Conservation (phyloP, 202 grass and related monocot species). For the Digitaria exilis region DNA sequence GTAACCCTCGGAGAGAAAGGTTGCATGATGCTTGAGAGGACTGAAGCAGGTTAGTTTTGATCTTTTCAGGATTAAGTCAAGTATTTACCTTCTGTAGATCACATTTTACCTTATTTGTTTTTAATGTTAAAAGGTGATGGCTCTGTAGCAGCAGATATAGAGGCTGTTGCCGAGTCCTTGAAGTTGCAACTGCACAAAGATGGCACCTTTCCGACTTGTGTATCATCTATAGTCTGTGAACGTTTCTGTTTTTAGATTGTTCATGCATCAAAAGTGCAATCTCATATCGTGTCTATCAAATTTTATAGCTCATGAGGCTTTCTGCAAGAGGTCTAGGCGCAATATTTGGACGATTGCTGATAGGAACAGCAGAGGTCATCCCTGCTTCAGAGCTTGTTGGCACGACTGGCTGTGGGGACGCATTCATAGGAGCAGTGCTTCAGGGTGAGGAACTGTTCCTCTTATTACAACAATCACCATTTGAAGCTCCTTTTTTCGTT, state of each 20-base stretch:
- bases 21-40: constrained; percentile 56
- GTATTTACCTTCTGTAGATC: neutral
- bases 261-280: neutral
- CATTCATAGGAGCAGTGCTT: constrained; percentile 60
- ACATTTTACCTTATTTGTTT: neutral
- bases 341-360: constrained; percentile 46
- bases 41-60: constrained; percentile 25
- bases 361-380: constrained; percentile 57
- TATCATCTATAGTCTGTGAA: constrained; percentile 46
- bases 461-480: neutral
- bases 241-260: neutral
- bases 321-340: constrained; percentile 28
- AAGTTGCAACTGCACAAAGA: constrained; percentile 40
- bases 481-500: neutral
- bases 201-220: constrained; percentile 38
- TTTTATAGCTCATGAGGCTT: constrained; percentile 42
- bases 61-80: neutral
- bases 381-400: constrained; percentile 54
- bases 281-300: neutral
- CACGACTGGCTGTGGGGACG: constrained; percentile 61
- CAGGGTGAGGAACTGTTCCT: constrained; percentile 36
- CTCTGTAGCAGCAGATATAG: constrained; percentile 33
- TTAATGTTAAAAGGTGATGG: constrained; percentile 23
- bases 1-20: constrained; percentile 57
- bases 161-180: constrained; percentile 36